Conservation (phyloP, 1,139 yeast genomes). For the Diutina neorugosa region DNA sequence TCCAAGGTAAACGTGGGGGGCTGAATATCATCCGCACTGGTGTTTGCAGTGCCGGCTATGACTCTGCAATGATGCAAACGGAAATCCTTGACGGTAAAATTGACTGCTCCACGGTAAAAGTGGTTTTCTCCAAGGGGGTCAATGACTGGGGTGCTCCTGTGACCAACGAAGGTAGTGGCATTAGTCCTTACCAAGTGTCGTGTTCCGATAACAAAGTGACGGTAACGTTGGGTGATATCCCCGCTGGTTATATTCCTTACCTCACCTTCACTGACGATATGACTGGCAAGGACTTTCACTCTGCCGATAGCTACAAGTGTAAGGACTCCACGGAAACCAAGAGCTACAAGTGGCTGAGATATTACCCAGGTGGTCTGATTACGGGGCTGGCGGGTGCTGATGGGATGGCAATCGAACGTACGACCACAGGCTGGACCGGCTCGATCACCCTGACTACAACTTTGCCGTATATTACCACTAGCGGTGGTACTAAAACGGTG, state of each 20-base stretch:
- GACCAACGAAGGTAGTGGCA: background rate
- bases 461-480: background rate
- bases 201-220: background rate
- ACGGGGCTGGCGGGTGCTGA: background rate
- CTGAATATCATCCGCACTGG: background rate
- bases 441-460: background rate
- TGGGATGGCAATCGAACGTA: background rate
- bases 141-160: background rate
- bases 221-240: background rate
- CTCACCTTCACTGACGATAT: background rate
- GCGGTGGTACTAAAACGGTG: background rate
- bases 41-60: background rate
- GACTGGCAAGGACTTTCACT: background rate
- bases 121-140: background rate
- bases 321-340: background rate
- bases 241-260: background rate
- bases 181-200: background rate
- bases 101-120: background rate
- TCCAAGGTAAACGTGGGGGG: background rate
- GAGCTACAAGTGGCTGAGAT: background rate
- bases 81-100: background rate
- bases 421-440: background rate
- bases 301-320: background rate
- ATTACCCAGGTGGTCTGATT: background rate
- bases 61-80: background rate